Evolutionary conservation across 2,329 filamentous ascomycete species (phyloP), one percentile per base, ranked within the genome.

Genomic region (Pestalotiopsis sp.): DNA sequence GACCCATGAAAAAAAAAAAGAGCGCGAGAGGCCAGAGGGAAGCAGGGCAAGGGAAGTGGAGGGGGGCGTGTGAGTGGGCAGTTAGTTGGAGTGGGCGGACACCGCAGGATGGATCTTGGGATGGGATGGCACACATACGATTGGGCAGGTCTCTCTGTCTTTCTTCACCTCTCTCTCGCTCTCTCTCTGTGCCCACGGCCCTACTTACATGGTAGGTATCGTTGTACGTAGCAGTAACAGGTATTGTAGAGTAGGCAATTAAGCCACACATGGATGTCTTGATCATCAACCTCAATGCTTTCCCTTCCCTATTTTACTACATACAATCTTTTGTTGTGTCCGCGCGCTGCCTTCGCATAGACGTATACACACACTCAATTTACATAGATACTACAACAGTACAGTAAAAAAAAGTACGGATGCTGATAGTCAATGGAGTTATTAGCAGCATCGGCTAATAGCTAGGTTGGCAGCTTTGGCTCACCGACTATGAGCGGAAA

Each of bases 31-130:
- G 56, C n/a, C 12, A 25, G 56, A 39, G 59, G 23, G 27, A 27
- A 27, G 57, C 57, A 66, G 64, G 45, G 52, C 45, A 66, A 58
- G 64, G 64, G 45, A 58, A 45, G n/a, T 25, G 36, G 38, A 20
- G 61, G 31, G 20, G 31, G 27, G 61, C 27, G 36, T 25, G 36
- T 31, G 57, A 23, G 23, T 61, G 31, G 57, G 57, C 20, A 63
- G n/a, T 20, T 5, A 45, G n/a, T 13, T 39, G 17, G 27, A 39
- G 31, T 63, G 12, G n/a, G n/a, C 61, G 38, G 20, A 41, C 27
- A 45, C 12, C 36, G 20, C 27, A 39, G 31, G 61, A 45, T 25
- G 27, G 38, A 38, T 23, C 14, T 36, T 38, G 31, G 12, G 38
- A 17, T 17, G 9, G 31, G 31, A 38, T 63, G 61, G 61, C 36